Conservation (phyloP, 179 eudicot species). For the Sideroxylon spinosum region DNA sequence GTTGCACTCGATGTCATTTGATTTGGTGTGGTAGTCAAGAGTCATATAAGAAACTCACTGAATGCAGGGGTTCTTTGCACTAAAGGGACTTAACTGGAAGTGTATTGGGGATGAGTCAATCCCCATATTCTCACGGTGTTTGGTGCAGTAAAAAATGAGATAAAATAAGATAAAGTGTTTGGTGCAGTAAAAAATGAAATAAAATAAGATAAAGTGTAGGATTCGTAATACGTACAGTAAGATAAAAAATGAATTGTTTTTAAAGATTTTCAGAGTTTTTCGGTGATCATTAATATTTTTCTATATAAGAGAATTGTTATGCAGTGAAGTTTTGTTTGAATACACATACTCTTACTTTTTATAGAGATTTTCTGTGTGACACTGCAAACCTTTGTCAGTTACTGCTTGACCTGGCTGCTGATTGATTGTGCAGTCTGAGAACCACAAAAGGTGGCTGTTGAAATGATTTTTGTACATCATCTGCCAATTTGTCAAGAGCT, state of each 20-base stretch:
- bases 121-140: neutral
- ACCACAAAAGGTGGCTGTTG: slow-evolving; percentile 2
- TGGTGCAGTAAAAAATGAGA: too few species aligned
- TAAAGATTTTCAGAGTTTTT: too few species aligned
- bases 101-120: neutral
- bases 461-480: neutral
- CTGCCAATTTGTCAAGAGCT: neutral
- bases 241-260: neutral
- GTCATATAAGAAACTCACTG: neutral
- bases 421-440: slow-evolving; percentile 22
- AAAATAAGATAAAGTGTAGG: too few species aligned
- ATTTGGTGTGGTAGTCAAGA: neutral
- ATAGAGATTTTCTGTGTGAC: neutral
- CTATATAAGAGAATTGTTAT: neutral
- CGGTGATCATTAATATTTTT: neutral
- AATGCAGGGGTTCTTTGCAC: neutral
- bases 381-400: slow-evolving; percentile 4
- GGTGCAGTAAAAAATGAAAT: too few species aligned
- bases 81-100: neutral
- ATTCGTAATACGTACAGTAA: too few species aligned
- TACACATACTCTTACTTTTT: neutral
- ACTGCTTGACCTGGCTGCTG: slow-evolving; percentile 12
- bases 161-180: too few species aligned
- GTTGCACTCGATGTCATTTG: neutral
- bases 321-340: neutral